These are phyloP conservation scores for Phylloporus sp. DNA, from an alignment of 768 basidiomycete genomes.

Conservation along the genomic window DNA sequence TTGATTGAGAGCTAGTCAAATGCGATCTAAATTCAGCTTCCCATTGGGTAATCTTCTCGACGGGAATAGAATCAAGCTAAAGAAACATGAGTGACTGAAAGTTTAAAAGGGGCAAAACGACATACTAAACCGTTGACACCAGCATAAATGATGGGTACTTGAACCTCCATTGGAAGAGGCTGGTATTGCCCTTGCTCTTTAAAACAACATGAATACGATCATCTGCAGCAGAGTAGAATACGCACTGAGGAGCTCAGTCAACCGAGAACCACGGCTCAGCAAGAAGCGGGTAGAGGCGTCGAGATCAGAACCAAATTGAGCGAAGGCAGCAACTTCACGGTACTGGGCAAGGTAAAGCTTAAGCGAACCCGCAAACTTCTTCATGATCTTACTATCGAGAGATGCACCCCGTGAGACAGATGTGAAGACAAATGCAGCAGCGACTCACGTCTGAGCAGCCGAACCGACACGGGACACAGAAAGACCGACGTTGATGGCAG, in stretches of 20 bases:
- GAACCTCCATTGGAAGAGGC: constrained; percentile 89
- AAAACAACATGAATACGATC: constrained; percentile 11
- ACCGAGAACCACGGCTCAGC: constrained; percentile 94
- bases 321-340: constrained; percentile 99
- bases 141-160: constrained; percentile 98
- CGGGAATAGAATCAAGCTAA: constrained; percentile 90
- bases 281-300: constrained; percentile 99
- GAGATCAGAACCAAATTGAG: constrained; percentile 99
- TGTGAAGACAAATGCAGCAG: neutral
- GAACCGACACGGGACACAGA: constrained; percentile 99
- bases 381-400: constrained; percentile 86
- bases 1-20: constrained; percentile 66
- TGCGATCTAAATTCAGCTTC: constrained; percentile 90
- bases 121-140: constrained; percentile 97
- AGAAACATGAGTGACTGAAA: neutral
- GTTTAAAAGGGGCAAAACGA: constrained; percentile 10
- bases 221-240: neutral
- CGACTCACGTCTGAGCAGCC: constrained; percentile 94
- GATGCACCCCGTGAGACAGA: neutral
- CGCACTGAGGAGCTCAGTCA: constrained; percentile 92
- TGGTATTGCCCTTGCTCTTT: constrained; percentile 98
- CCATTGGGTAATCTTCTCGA: constrained; percentile 92
- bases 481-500: constrained; percentile 99
- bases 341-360: constrained; percentile 99
- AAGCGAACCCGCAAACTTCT: constrained; percentile 99